These are phyloP conservation scores for Solanum chacoense DNA, from an alignment of 305 asterid species.

Conservation along the genomic window DNA sequence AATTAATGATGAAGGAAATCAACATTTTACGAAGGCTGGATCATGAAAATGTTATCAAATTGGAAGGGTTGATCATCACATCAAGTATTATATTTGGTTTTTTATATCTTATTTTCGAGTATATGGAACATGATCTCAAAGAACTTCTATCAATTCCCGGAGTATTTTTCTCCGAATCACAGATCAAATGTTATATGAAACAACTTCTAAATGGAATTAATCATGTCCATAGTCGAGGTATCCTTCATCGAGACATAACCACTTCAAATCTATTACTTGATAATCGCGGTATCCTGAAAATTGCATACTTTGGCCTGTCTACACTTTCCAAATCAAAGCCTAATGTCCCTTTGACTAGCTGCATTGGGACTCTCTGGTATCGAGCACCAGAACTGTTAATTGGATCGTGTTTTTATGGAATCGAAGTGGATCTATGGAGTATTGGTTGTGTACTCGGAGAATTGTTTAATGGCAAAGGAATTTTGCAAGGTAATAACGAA, in stretches of 20 bases:
- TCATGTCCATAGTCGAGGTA: not conserved
- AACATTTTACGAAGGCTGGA: not conserved
- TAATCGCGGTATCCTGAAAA: not conserved
- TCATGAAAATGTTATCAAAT: not conserved
- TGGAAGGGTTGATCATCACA: not conserved
- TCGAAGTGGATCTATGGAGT: not conserved
- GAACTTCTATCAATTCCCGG: not conserved
- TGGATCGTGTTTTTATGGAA: not conserved
- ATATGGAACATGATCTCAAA: not conserved
- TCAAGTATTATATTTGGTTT: not conserved
- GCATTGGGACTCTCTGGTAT: not conserved
- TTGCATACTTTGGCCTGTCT: not conserved
- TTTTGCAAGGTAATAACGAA: not conserved
- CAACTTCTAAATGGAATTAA: not conserved
- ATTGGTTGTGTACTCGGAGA: not conserved
- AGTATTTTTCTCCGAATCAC: not conserved
- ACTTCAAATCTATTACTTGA: not conserved
- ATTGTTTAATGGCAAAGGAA: not conserved
- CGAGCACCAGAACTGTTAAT: not conserved
- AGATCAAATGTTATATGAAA: not conserved
- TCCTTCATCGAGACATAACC: not conserved
- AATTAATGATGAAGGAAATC: not conserved
- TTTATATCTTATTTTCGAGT: not conserved
- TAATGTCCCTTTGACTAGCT: not conserved
- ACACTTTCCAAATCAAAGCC: not conserved